Evolutionary conservation across 78 protist species (phyloP), one percentile per base, ranked within the genome.

Genomic region (Dictyostelium capitatum): DNA sequence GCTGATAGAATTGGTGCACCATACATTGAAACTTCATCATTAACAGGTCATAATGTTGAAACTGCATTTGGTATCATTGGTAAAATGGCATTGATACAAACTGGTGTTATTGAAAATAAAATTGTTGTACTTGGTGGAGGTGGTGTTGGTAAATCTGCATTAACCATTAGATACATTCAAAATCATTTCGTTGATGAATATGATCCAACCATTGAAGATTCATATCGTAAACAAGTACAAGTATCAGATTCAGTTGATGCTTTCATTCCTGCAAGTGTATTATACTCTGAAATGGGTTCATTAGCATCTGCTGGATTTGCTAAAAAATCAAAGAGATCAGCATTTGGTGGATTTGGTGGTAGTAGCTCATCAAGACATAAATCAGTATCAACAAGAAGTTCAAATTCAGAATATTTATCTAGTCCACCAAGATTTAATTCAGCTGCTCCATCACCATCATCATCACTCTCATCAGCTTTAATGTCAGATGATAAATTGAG

Each of bases 171-270:
- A 43, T 97, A 77, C 51, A 79, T 83, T 5, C 65, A 89, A 6
- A 73, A 73, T 28, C 57, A 70, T 43, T 97, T 95, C 23, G 87
- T 92, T 3, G 97, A 95, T 43, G 77, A 69, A 41, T 98, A 97
- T 79, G 98, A 98, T 70, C 98, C 98, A 9, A 97, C 98, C 65
- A 97, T 97, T 59, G 98, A 97, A 54, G 99, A 98, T 51, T 30
- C 84, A 10, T 97, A 98, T 91, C 51, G 97, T n/a, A 97, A 97
- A 59, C 95, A 90, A 62, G 23, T 80, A 19, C 51, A 69, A 37
- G 4, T 77, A 0, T 23, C 23, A 43, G 56, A 51, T 14, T 12
- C 79, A 15, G 23, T 20, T 14, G 79, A 51, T 14, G 83, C 10
- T 37, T 19, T 37, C 30, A 79, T 79, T n/a, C 50, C 65, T 6